Base-by-base conservation (phyloP, 2,329 filamentous ascomycete species). In the Aspergillus proliferans region DNA sequence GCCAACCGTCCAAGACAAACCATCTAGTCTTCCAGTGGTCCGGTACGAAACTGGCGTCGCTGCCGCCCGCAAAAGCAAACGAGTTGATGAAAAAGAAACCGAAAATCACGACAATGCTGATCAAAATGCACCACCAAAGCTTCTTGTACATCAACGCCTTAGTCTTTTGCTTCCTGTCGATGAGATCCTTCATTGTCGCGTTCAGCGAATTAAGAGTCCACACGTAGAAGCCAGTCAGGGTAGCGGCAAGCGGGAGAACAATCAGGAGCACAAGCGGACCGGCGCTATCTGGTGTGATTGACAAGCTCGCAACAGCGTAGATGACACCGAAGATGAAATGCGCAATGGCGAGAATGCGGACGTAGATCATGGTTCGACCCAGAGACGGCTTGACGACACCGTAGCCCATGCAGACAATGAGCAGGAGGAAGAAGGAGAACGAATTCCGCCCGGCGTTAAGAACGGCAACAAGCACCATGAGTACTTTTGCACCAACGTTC, bases 321-420 rank as follows among this genome's bases (percentile, higher is more conserved):
- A 96, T 85, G 52, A 97, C 81, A 19, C 92, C 93, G 61, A 98
- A 98, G 46, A 95, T 76, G 64, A 98, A 98, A 71, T 98, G 93
- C 2, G 86, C 88, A 53, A 91, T 85, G 14, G 93, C 93, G 15
- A 98, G 81, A 74, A 87, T 87, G 51, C 93, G 88, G 40, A 96
- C 91, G 61, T 88, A 92, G 57, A 92, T 83, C 93, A 98, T 98
- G 10, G 90, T 91, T 62, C 86, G 87, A 50, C 93, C 93, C 4
- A 98, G 80, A 2, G 86, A 89, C 2, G 86, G 87, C 73, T 97
- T 97, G 57, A 98, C 94, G 21, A 98, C 94, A 59, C 93, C 93
- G 62, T 98, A 98, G 28, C 93, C 93, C 93, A 98, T 98, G 70
- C 93, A 98, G 28, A 98, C 93, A 58, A 98, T 97, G 47, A 98